Base-by-base conservation (phyloP, 1,284 basidiomycete species). In the Cryptococcus sp. region DNA sequence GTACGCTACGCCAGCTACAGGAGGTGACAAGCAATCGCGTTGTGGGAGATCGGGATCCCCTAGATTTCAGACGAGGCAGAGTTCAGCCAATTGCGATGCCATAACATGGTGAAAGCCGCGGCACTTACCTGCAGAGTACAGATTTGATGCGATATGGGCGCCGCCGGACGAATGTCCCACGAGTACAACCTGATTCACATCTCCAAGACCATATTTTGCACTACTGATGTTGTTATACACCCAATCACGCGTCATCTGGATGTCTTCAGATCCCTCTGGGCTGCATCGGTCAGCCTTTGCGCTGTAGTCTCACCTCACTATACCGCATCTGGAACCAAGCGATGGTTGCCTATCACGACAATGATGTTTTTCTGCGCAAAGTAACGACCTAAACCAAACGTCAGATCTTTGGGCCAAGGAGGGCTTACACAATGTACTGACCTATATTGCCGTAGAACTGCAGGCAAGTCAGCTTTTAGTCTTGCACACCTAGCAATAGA, bases 131-230 rank as follows among this genome's bases (percentile, higher is more conserved):
- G 56, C 44, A 11, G 57, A 47, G 40, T 56, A 56, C 4, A 56
- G 47, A 23, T 65, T 65, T 13, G 62, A 58, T 10, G 62, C 62
- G 17, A 65, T 52, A 48, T 61, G 62, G 8, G 62, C 56, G 5
- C 56, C 62, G 5, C 62, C 62, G 1, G 60, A 58, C 22, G 56
- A 59, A 22, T 65, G 62, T 10, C 62, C 62, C 8, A 62, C 35
- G n/a, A 65, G 40, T n/a, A 65, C 53, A 44, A 65, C 62, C 22
- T 62, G 55, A 11, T 27, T 47, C 16, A 54, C 27, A 23, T 61
- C 53, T 1, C 53, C 62, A 13, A 5, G 16, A 4, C 62, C 55
- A 50, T 53, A 52, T 17, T 39, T 5, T 1, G 13, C 25, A 3
- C 35, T 20, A 16, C 16, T 35, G 7, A 59, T 57, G 25, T 59